Evolutionary conservation across 2,329 filamentous ascomycete species (phyloP), one percentile per base, ranked within the genome.

Genomic region (Trichoderma cornu-damae): DNA sequence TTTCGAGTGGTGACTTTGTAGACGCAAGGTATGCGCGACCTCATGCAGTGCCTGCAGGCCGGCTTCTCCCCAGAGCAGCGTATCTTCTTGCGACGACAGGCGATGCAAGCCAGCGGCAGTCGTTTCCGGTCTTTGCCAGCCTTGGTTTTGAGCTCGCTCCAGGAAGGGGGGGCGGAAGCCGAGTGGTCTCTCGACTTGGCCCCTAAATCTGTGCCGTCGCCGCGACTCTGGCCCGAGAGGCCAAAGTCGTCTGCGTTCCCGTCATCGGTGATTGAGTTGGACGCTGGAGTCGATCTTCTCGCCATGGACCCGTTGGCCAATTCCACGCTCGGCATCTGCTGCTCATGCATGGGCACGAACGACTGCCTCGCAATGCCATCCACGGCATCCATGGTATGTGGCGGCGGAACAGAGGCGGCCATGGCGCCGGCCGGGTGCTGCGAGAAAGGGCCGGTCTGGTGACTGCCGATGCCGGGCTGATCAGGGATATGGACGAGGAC

Each of bases 1-100:
- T 97, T 97, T 60, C 94, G 82, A 3, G 92, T 91, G 0, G 92
- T 97, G 59, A 96, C 90, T 69, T 97, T 97, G 79, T 97, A 99
- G 4, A 97, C 92, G 70, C 94, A 99, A 1, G 93, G 93, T 64
- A 96, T 95, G 42, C 93, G 84, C 51, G 93, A 96, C 57, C 92
- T 84, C 59, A 95, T 79, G 69, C 94, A 97, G 73, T 97, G 94
- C 72, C 96, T 96, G 78, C 94, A 99, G 0, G 92, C 90, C 2
- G 94, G 94, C 72, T 96, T 97, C 76, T 97, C 94, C 59, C 94
- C 94, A 0, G 93, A 97, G 70, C 94, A 99, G 53, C 93, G 86
- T 62, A 99, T 97, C 77, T 99, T 99, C 77, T 99, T 99, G 67
- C 94, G 83, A 32, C 94, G 84, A 68, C 94, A 99, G 35, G 92